Evolutionary conservation across 1,139 yeast species (phyloP), one percentile per base, ranked within the genome.

Genomic region (Arxiozyma slooffiae): DNA sequence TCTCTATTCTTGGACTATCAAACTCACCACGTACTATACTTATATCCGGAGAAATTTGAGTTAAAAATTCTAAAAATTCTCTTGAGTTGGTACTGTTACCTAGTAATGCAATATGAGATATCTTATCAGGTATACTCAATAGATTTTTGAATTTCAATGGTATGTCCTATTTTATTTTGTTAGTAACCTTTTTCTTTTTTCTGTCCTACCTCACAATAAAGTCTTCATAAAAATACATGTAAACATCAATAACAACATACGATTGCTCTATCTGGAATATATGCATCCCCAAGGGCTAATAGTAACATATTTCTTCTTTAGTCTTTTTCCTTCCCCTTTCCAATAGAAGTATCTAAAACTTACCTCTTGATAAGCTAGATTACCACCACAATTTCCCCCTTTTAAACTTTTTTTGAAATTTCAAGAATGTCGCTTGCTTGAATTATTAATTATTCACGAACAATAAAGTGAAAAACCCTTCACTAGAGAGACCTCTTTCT

Each of bases 271-370:
- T 88, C 92, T 0, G 98, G 97, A 36, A 92, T 83, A 66, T 82
- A 88, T 16, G 92, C 74, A 64, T 92, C 97, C 9, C 96, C 96
- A 57, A 90, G 79, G 8, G 95, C 94, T 47, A 92, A 75, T n/a
- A 92, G 78, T 48, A 92, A 74, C 97, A 89, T 89, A 24, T 14
- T 55, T 14, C 8, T 14, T 21, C 18, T 17, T 18, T n/a, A 22
- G 11, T 22, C 2, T 11, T 3, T 37, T 30, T 30, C 6, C 14
- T 16, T 11, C n/a, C 14, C 7, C 11, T 6, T 11, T 7, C 14
- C 14, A 30, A 30, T n/a, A 14, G 16, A 5, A 30, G 11, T 11
- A 11, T 30, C 14, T 30, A 7, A 14, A 30, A 30, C n/a, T 11
- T 11, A 14, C n/a, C 36, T 3, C 7, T 30, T 30, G n/a, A 30